Base-by-base conservation (phyloP, 768 basidiomycete species). In the Boletus tomentosulus region DNA sequence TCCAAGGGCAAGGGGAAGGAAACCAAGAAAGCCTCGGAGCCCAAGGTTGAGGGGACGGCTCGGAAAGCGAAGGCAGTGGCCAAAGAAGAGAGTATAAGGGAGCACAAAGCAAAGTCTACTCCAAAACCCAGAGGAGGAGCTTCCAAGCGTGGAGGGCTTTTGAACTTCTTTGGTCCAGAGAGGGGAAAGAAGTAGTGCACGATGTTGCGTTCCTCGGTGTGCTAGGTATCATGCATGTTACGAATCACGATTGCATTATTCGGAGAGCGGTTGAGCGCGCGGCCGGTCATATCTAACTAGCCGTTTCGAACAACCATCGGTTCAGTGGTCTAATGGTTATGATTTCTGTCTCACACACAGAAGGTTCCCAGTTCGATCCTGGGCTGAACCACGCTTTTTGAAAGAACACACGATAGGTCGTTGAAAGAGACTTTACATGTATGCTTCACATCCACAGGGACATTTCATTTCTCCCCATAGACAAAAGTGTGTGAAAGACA, bases 301-400 rank as follows among this genome's bases (percentile, higher is more conserved):
- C 19, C 19, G 19, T 19, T 19, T 19, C 19, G 19, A 19, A 19
- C 19, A 19, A 19, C 19, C 1, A 1, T 19, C 19, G 63, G 73
- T 74, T 74, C 73, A 73, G 58, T 74, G 73, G 73, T 74, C 73
- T 74, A 74, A 73, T 75, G 73, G 73, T 74, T 75, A 74, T 74
- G 73, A 74, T 74, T 74, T 74, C 74, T 75, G 73, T 75, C 73
- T 74, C 72, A 75, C 72, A 72, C 74, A 75, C 74, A 75, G 73
- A 74, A 75, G 73, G 73, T 74, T 74, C 73, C 71, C 71, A 73
- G 73, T 74, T 74, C 73, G 73, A 74, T 73, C 74, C 73, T 73
- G 71, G 71, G 73, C 58, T 74, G 74, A 74, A 61, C 67, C 73
- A 71, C 50, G 55, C 56, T 68, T 69, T 65, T 48, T 46, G 33